Evolutionary conservation across 1,139 yeast genomes (phyloP).

Genomic region (Geotrichum phurueaensis): DNA sequence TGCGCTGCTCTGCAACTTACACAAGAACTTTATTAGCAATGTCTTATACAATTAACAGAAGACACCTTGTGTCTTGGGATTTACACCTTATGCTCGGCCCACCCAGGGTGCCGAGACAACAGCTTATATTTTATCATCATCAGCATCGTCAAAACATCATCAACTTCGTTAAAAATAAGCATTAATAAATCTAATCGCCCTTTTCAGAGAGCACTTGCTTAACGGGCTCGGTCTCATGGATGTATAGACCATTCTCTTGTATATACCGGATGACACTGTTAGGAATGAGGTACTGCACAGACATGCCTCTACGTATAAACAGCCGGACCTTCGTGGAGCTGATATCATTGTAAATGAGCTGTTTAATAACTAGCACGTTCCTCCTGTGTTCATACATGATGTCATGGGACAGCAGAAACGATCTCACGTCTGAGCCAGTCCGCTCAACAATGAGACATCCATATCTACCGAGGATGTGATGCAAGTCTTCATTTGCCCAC

Average conservation of each 20-base stretch:
- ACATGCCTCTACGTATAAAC: conserved; percentile 90
- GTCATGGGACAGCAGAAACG: conserved; percentile 85
- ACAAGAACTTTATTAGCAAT: too few species aligned
- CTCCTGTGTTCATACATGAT: conserved; percentile 95
- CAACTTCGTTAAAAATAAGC: not conserved
- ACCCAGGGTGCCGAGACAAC: too few species aligned
- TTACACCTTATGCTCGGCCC: too few species aligned
- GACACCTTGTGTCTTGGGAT: too few species aligned
- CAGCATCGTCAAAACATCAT: not conserved
- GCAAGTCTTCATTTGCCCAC: conserved; percentile 95
- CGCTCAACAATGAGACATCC: conserved; percentile 96
- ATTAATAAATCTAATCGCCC: conserved; percentile 24
- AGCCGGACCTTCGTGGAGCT: conserved; percentile 90
- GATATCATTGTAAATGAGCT: conserved; percentile 91
- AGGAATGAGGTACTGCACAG: conserved; percentile 90
- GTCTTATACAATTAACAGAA: too few species aligned
- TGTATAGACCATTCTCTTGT: conserved; percentile 81
- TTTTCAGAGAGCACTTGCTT: conserved; percentile 64
- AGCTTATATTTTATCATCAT: not conserved
- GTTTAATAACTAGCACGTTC: conserved; percentile 90
- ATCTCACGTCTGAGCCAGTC: conserved; percentile 92
- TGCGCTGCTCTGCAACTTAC: too few species aligned
- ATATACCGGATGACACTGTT: conserved; percentile 92
- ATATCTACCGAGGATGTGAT: conserved; percentile 89
- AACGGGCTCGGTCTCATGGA: conserved; percentile 85